Evolutionary conservation across 257 asterid genomes (phyloP).

Genomic region (Lithospermum erythrorhizon): DNA sequence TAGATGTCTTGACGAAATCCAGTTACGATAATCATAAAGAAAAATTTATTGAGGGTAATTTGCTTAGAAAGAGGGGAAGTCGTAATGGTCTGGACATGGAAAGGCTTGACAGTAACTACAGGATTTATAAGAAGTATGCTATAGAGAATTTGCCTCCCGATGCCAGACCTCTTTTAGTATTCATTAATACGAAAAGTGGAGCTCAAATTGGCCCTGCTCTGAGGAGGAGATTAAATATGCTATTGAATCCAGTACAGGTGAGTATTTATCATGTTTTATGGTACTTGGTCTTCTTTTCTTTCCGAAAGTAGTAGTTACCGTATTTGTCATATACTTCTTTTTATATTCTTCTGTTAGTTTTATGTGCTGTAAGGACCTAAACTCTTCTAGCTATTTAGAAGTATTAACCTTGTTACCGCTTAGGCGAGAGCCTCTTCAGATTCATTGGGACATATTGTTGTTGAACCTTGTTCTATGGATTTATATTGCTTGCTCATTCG

Average conservation of each 20-base stretch:
- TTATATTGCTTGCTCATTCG: neutral
- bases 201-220: constrained; percentile 68
- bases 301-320: neutral
- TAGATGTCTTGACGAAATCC: constrained; percentile 31
- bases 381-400: neutral
- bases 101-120: constrained; percentile 28
- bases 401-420: no score
- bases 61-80: constrained; percentile 27
- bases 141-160: constrained; percentile 54
- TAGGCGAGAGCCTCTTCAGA: no score
- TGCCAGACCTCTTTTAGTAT: constrained; percentile 79
- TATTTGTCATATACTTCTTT: neutral
- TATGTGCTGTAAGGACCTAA: neutral
- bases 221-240: constrained; percentile 60
- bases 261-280: constrained; percentile 1
- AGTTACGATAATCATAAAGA: constrained; percentile 27
- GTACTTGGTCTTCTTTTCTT: neutral
- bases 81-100: constrained; percentile 23
- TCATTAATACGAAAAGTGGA: constrained; percentile 74
- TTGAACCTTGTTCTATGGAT: neutral
- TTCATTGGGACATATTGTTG: no score
- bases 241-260: constrained; percentile 82
- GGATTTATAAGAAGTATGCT: constrained; percentile 40
- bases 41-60: constrained; percentile 16
- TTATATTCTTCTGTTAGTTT: neutral